These are phyloP conservation scores for Athelia psychrophila DNA, from an alignment of 1,284 basidiomycete species.

Conservation along the genomic window DNA sequence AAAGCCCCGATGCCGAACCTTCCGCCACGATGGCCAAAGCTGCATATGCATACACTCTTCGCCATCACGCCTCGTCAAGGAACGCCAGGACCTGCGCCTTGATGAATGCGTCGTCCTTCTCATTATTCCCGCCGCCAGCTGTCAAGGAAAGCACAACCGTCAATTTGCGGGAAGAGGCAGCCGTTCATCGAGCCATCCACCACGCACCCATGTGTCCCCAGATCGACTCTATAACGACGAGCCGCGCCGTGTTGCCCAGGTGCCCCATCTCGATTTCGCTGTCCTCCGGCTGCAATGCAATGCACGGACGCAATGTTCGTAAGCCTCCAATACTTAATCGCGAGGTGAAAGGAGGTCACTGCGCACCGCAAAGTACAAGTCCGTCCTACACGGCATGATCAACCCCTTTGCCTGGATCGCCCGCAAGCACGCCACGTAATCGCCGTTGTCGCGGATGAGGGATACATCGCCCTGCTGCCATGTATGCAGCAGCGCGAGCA, in stretches of 20 bases:
- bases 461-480: slow-evolving; percentile 57
- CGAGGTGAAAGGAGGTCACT: neutral
- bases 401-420: slow-evolving; percentile 49
- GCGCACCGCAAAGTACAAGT: slow-evolving; percentile 55
- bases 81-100: slow-evolving; percentile 35
- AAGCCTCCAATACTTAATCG: slow-evolving; percentile 1
- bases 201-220: slow-evolving; percentile 57
- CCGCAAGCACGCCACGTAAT: slow-evolving; percentile 36
- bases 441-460: slow-evolving; percentile 39
- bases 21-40: too few relatives aligned
- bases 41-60: too few relatives aligned
- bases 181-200: too few relatives aligned
- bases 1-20: too few relatives aligned
- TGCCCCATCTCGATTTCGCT: slow-evolving; percentile 45
- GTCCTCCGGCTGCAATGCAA: slow-evolving; percentile 48
- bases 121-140: slow-evolving; percentile 42
- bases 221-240: slow-evolving; percentile 50
- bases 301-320: too few relatives aligned
- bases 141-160: neutral
- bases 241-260: slow-evolving; percentile 37
- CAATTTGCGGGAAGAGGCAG: neutral
- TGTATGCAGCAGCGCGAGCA: slow-evolving; percentile 47
- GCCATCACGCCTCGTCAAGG: slow-evolving; percentile 21
- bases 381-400: slow-evolving; percentile 58
- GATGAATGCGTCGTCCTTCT: slow-evolving; percentile 34